These are phyloP conservation scores for Kodamaea anthophila DNA, from an alignment of 1,139 yeast genomes.

Conservation along the genomic window DNA sequence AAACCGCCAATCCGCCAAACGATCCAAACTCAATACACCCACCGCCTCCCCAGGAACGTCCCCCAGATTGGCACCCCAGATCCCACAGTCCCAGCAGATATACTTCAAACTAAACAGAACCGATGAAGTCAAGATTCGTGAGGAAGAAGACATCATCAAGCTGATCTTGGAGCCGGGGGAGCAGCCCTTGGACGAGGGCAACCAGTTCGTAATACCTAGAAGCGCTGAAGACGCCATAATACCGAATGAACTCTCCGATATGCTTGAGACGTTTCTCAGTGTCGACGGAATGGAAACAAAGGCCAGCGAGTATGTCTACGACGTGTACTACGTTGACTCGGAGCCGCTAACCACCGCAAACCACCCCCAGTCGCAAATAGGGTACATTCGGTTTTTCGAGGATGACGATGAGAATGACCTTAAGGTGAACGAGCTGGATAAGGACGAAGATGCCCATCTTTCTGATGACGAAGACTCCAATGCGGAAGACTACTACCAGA, in stretches of 20 bases:
- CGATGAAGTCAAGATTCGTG: conserved; percentile 30
- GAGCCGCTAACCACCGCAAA: conserved; percentile 41
- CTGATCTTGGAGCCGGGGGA: conserved; percentile 14
- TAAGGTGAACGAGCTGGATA: conserved; percentile 35
- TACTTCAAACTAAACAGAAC: conserved; percentile 63
- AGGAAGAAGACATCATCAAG: conserved; percentile 17
- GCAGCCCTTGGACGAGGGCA: conserved; percentile 4
- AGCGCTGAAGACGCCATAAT: conserved; percentile 37
- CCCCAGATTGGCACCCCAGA: conserved; percentile 11
- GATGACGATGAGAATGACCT: conserved; percentile 38
- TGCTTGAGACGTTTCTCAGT: conserved; percentile 54
- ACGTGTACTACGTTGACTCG: conserved; percentile 51
- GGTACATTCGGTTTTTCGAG: conserved; percentile 63
- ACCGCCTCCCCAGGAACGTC: conserved; percentile 15
- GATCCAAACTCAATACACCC: conserved; percentile 40
- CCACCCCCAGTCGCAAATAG: conserved; percentile 50
- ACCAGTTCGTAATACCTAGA: conserved; percentile 28
- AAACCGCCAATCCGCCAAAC: conserved; percentile 33
- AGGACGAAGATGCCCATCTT: conserved; percentile 40
- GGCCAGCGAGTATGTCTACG: conserved; percentile 69
- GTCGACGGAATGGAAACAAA: conserved; percentile 11
- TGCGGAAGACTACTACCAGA: conserved; percentile 86
- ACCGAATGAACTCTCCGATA: conserved; percentile 60
- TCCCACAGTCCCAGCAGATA: conserved; percentile 16
- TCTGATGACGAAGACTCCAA: conserved; percentile 42